Base-by-base conservation (phyloP, 2,329 filamentous ascomycete genomes). In the Pseudogymnoascus sp. region DNA sequence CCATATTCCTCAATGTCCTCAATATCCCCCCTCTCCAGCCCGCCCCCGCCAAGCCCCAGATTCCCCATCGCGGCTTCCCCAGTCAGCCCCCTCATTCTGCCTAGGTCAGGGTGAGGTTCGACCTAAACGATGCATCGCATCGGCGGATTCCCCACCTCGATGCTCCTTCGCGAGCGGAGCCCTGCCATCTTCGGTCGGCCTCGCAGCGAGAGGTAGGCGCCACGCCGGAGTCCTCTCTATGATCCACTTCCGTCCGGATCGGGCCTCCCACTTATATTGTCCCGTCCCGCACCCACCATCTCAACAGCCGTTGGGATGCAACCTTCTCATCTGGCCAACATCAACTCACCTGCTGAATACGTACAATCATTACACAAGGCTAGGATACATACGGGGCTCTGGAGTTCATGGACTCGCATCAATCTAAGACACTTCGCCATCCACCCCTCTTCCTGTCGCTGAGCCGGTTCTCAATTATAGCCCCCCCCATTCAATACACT, bases 201-300 rank as follows among this genome's bases (percentile, higher is more conserved):
- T 54, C 47, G 47, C 47, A 54, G 33, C 28, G n/a, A n/a, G 47
- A 16, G n/a, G 47, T n/a, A 54, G 28, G 28, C 47, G 47, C 47
- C 47, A 54, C 25, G 28, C n/a, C 9, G 47, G 12, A 20, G 25
- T 33, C 28, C 18, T 22, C 18, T 6, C 20, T 16, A 14, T 28
- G 47, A 54, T 54, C 47, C 47, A 54, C 47, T 54, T 54, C 47
- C 47, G n/a, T 33, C 47, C 47, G n/a, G 47, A 54, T 54, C 47
- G 47, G 47, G 25, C 47, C 47, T 54, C 47, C 47, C 47, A 54
- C 47, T 54, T 54, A 54, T 33, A 33, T 33, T 54, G 47, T 54
- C 4, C 47, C 47, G 47, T 54, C 47, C 47, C n/a, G 47, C 47
- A 54, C 20, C 20, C 39, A 16, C 47, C 47, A 54, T 50, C 41